Conservation (phyloP, 129 eudicot species). For the Saposhnikovia divaricata region DNA sequence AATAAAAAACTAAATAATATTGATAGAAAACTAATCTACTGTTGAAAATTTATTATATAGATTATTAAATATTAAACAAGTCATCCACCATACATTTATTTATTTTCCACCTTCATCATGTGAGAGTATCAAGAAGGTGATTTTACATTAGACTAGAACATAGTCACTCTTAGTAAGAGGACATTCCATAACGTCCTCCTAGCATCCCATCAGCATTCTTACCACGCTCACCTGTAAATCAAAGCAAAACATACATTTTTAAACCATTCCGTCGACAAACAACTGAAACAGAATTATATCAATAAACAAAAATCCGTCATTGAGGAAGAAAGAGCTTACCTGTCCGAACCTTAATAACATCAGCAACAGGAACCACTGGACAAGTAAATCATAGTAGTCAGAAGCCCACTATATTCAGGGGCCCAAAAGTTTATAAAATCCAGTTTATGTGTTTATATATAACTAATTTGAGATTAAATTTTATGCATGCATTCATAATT, state of each 20-base stretch:
- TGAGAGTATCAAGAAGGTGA: background rate
- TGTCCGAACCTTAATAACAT: slow-evolving; percentile 57
- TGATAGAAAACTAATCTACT: too few relatives aligned
- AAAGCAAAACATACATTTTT: background rate
- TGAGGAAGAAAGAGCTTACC: slow-evolving; percentile 20
- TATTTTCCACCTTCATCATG: background rate
- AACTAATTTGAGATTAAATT: too few relatives aligned
- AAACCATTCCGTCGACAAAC: background rate
- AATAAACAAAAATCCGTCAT: background rate
- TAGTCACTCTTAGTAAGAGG: slow-evolving; percentile 4
- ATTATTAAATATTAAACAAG: too few relatives aligned
- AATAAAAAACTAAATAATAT: too few relatives aligned
- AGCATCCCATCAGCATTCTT: slow-evolving; percentile 49
- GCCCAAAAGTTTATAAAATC: too few relatives aligned
- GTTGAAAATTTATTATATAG: too few relatives aligned
- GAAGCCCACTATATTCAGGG: too few relatives aligned
- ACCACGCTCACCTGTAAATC: slow-evolving; percentile 50
- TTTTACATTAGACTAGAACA: background rate
- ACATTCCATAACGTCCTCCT: slow-evolving; percentile 32
- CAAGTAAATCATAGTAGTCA: background rate
- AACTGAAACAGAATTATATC: background rate
- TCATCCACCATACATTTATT: background rate
- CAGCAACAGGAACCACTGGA: slow-evolving; percentile 58
- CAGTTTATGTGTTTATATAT: too few relatives aligned
- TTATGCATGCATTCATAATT: too few relatives aligned